These are phyloP conservation scores for Chlamydomonas sp. DNA, from an alignment of 139 green algal species.

Conservation along the genomic window DNA sequence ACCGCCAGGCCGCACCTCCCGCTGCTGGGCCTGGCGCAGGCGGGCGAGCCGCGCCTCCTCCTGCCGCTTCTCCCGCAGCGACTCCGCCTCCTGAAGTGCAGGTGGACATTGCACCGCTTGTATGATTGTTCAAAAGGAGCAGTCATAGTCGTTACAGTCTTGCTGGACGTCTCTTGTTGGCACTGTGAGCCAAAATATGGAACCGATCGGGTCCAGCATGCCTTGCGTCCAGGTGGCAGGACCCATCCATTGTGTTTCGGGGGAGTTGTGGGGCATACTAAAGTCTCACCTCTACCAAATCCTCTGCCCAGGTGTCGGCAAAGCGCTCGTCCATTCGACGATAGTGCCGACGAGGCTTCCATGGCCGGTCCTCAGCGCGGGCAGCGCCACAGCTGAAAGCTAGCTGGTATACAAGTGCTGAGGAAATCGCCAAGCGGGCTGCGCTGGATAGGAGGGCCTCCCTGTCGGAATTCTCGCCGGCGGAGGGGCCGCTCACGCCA, in stretches of 20 bases:
- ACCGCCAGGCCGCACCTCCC: neutral
- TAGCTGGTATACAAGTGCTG: slow-evolving; percentile 14
- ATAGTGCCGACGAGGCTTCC: slow-evolving; percentile 61
- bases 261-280: neutral
- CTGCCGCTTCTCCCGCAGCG: neutral
- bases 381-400: slow-evolving; percentile 9
- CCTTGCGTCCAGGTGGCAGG: no score
- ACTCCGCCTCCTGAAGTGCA: slow-evolving; percentile 6
- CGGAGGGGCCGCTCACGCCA: neutral
- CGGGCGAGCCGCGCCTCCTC: neutral
- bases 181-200: neutral
- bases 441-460: neutral
- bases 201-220: neutral
- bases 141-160: neutral
- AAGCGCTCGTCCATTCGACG: slow-evolving; percentile 61
- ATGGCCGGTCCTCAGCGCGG: slow-evolving; percentile 43
- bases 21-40: slow-evolving; percentile 6
- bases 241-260: neutral
- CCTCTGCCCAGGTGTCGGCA: slow-evolving; percentile 55
- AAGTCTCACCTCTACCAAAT: slow-evolving; percentile 47
- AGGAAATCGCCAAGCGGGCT: neutral
- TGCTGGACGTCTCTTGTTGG: no score
- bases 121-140: neutral
- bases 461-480: neutral
- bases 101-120: no score